These are phyloP conservation scores for Colletotrichum falcatum DNA, from an alignment of 2,329 filamentous ascomycete species.

Conservation along the genomic window DNA sequence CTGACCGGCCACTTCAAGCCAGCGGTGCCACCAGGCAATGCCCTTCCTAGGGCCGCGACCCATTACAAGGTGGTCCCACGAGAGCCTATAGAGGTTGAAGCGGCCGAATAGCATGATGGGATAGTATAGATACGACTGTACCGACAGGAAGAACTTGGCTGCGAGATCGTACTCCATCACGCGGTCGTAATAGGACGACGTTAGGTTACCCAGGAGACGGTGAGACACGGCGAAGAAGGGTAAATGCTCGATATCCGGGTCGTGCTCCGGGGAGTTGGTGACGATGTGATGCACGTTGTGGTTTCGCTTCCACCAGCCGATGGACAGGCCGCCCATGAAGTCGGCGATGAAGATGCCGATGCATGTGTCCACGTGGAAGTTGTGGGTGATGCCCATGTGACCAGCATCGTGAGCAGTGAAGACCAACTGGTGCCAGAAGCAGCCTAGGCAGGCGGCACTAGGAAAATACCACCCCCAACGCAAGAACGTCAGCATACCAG, in stretches of 20 bases:
- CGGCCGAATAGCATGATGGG: constrained; percentile 82
- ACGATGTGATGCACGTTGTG: constrained; percentile 98
- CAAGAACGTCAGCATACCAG: constrained; percentile 71
- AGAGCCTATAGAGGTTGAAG: constrained; percentile 88
- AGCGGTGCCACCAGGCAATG: constrained; percentile 85
- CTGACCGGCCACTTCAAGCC: constrained; percentile 81
- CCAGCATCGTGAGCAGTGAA: constrained; percentile 96
- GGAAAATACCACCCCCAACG: constrained; percentile 73
- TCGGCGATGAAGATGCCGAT: constrained; percentile 93
- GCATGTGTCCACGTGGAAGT: constrained; percentile 83
- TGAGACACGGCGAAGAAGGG: constrained; percentile 91
- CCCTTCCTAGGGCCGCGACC: constrained; percentile 80
- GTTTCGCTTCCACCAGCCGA: constrained; percentile 97
- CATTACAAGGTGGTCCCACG: constrained; percentile 80
- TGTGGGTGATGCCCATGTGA: constrained; percentile 97
- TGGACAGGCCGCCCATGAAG: constrained; percentile 87
- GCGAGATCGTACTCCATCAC: constrained; percentile 81
- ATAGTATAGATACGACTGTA: constrained; percentile 88
- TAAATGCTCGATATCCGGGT: constrained; percentile 93
- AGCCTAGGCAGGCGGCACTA: constrained; percentile 81
- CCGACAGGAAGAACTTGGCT: constrained; percentile 76
- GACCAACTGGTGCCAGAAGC: constrained; percentile 93
- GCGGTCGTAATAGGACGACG: constrained; percentile 86
- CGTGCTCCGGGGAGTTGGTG: constrained; percentile 94
- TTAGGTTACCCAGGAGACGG: constrained; percentile 78